These are phyloP conservation scores for Trypanosoma caninum DNA, from an alignment of 208 protist genomes.

Conservation along the genomic window DNA sequence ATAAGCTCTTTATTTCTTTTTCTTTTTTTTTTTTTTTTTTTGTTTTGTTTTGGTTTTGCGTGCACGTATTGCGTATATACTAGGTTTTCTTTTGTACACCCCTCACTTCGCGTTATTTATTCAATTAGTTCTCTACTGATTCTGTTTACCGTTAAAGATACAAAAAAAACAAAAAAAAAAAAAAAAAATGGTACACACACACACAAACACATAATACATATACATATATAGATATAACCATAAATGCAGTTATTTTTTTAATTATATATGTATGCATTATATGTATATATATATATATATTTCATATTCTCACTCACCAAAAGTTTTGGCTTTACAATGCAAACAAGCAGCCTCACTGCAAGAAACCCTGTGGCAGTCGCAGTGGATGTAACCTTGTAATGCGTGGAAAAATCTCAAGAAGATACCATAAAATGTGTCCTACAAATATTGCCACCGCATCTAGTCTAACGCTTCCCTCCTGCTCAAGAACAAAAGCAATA, in stretches of 20 bases:
- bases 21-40: too few species aligned
- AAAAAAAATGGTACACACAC: not conserved
- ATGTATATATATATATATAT: too few species aligned
- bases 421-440: conserved; percentile 78
- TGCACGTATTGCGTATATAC: too few species aligned
- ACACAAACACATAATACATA: too few species aligned
- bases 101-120: not conserved
- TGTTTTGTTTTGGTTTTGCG: too few species aligned
- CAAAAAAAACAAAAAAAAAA: not conserved
- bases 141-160: not conserved
- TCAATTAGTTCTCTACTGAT: conserved; percentile 8
- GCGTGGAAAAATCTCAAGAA: conserved; percentile 82
- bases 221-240: too few species aligned
- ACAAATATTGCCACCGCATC: conserved; percentile 51
- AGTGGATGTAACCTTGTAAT: conserved; percentile 70
- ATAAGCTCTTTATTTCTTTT: too few species aligned
- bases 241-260: too few species aligned
- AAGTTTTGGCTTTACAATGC: too few species aligned
- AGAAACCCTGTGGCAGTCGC: conserved; percentile 38
- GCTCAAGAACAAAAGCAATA: conserved; percentile 31
- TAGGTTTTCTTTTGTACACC: not conserved
- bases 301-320: too few species aligned
- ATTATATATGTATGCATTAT: too few species aligned
- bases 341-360: not conserved
- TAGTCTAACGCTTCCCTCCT: conserved; percentile 19